Percentiles rank a stretch among this genome's conserved stretches.
These are phyloP conservation scores for Tephrocybe sp. DNA, from an alignment of 768 basidiomycete genomes.

Conservation along the genomic window DNA sequence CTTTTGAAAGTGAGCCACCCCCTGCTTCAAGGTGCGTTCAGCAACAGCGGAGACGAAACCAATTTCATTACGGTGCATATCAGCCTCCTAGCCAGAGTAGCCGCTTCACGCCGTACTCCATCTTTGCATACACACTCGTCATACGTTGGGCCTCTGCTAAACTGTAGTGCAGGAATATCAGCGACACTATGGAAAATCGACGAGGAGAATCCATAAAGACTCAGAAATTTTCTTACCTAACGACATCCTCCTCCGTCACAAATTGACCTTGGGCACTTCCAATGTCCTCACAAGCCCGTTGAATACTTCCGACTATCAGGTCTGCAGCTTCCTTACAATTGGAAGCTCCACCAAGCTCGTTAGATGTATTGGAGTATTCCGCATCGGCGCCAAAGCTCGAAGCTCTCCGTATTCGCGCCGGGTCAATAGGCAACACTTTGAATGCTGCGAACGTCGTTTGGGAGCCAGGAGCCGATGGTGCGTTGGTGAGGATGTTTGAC, in stretches of 20 bases:
- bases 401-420: conserved; percentile 47
- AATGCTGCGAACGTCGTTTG: conserved; percentile 67
- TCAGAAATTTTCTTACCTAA: conserved; percentile 55
- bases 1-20: too few species aligned
- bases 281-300: conserved; percentile 62
- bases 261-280: conserved; percentile 51
- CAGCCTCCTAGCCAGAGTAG: conserved; percentile 84
- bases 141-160: conserved; percentile 80
- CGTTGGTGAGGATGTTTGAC: conserved; percentile 35
- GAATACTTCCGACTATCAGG: conserved; percentile 70
- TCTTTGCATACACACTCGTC: conserved; percentile 86
- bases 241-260: conserved; percentile 69
- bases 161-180: conserved; percentile 37
- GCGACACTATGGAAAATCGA: conserved; percentile 1
- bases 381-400: conserved; percentile 42
- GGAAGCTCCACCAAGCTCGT: conserved; percentile 58
- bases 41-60: too few species aligned
- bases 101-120: conserved; percentile 92
- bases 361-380: conserved; percentile 53
- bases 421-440: conserved; percentile 77
- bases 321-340: conserved; percentile 80
- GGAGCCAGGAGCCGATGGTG: conserved; percentile 26
- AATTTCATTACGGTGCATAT: conserved; percentile 4
- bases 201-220: too few species aligned
- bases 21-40: too few species aligned